These are phyloP conservation scores for Cercospora berteroae DNA, from an alignment of 2,329 filamentous ascomycete species.

Conservation along the genomic window DNA sequence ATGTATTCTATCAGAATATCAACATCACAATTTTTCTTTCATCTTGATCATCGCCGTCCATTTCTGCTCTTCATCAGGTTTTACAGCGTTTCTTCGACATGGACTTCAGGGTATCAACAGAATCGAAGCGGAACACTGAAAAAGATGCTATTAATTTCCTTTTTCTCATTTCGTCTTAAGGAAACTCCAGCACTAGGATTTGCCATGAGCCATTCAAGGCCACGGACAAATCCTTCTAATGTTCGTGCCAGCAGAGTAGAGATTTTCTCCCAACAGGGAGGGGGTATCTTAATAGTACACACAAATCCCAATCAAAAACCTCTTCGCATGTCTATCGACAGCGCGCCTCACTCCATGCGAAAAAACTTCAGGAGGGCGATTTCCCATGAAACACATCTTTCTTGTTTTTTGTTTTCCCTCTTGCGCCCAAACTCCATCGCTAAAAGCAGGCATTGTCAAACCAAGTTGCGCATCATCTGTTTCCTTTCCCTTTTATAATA, in stretches of 20 bases:
- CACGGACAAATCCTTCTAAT: neutral
- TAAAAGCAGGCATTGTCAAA: constrained; percentile 14
- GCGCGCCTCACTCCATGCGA: constrained; percentile 7
- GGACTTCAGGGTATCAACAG: too few relatives aligned
- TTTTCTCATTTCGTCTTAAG: neutral
- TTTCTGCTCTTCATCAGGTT: too few relatives aligned
- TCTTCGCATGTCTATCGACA: constrained; percentile 1
- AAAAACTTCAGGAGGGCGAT: constrained; percentile 12
- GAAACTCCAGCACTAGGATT: constrained; percentile 1
- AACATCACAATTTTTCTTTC: too few relatives aligned
- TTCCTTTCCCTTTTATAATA: neutral
- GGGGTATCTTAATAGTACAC: constrained; percentile 18
- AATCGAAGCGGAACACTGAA: neutral
- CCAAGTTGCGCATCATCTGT: neutral
- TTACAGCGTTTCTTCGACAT: too few relatives aligned
- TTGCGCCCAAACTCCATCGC: constrained; percentile 19
- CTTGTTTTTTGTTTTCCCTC: neutral
- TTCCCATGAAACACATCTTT: neutral
- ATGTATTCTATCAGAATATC: neutral
- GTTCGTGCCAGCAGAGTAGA: constrained; percentile 18
- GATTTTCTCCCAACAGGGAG: neutral
- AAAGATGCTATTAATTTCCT: neutral
- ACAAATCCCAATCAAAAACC: constrained; percentile 7
- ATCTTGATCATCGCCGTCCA: too few relatives aligned
- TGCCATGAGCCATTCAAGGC: neutral